These are phyloP conservation scores for Aspergillus affinis DNA, from an alignment of 495 filamentous ascomycete genomes.

Conservation along the genomic window DNA sequence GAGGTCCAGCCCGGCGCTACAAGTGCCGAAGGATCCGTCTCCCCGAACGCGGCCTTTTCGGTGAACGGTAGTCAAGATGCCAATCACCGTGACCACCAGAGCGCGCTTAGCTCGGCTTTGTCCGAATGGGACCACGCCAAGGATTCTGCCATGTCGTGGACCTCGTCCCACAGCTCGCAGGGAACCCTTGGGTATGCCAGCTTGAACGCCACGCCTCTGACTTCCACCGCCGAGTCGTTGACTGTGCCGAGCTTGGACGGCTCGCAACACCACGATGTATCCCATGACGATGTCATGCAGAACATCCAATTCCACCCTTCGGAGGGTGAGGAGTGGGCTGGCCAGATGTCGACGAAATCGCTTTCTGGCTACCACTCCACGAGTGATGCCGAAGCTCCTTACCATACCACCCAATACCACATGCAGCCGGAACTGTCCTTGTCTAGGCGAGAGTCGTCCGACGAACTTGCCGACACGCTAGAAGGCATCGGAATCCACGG, in stretches of 20 bases:
- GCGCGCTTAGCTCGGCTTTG: slow-evolving; percentile 25
- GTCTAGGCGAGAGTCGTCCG: slow-evolving; percentile 41
- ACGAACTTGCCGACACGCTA: slow-evolving; percentile 39
- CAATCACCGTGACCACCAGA: slow-evolving; percentile 13
- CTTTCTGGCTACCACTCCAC: slow-evolving; percentile 22
- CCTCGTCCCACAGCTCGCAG: slow-evolving; percentile 30
- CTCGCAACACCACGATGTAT: slow-evolving; percentile 1
- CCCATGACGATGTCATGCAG: slow-evolving; percentile 10
- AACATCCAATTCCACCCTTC: slow-evolving; percentile 14
- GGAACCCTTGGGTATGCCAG: slow-evolving; percentile 29
- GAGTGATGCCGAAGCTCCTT: slow-evolving; percentile 28
- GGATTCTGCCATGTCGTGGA: slow-evolving; percentile 36
- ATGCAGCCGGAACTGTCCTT: slow-evolving; percentile 38
- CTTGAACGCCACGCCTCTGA: slow-evolving; percentile 12
- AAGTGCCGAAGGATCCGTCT: slow-evolving; percentile 26
- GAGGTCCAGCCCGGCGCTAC: slow-evolving; percentile 6
- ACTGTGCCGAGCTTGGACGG: slow-evolving; percentile 20
- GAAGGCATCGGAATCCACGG: slow-evolving; percentile 43
- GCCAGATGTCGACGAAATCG: slow-evolving; percentile 26
- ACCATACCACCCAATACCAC: slow-evolving; percentile 36
- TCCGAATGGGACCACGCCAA: slow-evolving; percentile 36
- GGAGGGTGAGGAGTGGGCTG: slow-evolving; percentile 32
- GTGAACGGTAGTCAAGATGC: slow-evolving; percentile 15
- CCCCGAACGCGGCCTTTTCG: slow-evolving; percentile 35
- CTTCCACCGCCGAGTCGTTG: slow-evolving; percentile 24